Evolutionary conservation across 23 red algal species (phyloP), one percentile per base, ranked within the genome.

Genomic region (Gracilariopsis chorda): DNA sequence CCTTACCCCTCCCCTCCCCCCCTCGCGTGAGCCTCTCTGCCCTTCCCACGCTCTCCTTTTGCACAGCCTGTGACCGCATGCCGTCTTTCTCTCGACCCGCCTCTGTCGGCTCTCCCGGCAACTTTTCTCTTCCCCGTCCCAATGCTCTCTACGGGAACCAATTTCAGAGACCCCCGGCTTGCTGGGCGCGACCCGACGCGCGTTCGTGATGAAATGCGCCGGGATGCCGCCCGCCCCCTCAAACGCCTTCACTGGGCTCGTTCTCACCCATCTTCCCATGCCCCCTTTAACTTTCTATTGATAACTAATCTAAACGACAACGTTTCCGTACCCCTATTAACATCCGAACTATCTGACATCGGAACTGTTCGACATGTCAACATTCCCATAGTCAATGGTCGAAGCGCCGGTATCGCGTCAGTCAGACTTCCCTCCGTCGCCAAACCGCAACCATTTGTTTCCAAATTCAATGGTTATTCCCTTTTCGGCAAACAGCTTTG

Each of bases 261-360:
- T 42, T 4, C 13, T 37, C 67, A 46, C 29, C 20, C 67, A 9
- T 28, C 39, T 16, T 25, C 24, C 39, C 39, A 6, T 3, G 4
- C 8, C 37, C 29, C 67, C 23, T 21, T 42, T 73, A 73, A 45
- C 37, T 73, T 25, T 73, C 67, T 73, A 27, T 73, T 73, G 39
- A 73, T 73, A 25, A 45, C 67, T 73, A 73, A 73, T 24, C 29
- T 73, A 46, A 73, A 73, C 67, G 67, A 73, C 67, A 73, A 73
- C 29, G 32, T 73, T 42, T 45, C 67, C 9, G 37, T 45, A 16
- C 4, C 1, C 67, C 24, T 73, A 5, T 16, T 73, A 14, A 46
- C 42, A 46, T 19, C 20, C 67, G 67, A 73, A 12, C 67, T 73
- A 20, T 73, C 67, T 47, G 39, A 36, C 7, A 45, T 8, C 28